Evolutionary conservation across 176 grass and related monocot genomes (phyloP).

Genomic region (Coix lacrymajobi): DNA sequence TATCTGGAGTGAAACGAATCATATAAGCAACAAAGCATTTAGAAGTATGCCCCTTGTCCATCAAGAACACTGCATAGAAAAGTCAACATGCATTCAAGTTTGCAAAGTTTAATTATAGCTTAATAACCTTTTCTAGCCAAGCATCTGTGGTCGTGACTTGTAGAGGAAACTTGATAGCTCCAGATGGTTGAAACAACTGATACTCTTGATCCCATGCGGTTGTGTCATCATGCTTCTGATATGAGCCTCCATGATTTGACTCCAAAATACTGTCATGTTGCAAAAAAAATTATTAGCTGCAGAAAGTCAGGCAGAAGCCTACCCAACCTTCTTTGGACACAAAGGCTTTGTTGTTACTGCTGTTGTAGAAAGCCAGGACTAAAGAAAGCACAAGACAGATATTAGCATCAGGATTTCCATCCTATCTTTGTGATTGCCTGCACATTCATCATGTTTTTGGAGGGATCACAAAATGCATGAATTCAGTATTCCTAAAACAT

Average conservation of each 20-base stretch:
- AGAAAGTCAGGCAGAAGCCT: neutral
- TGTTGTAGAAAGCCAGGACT: neutral
- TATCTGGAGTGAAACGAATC: conserved; percentile 45
- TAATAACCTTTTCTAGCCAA: conserved; percentile 83
- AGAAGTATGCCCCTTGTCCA: neutral
- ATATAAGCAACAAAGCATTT: conserved; percentile 17
- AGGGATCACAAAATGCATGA: neutral
- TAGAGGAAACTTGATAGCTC: conserved; percentile 80
- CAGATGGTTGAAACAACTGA: conserved; percentile 76
- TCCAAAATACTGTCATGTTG: conserved; percentile 77
- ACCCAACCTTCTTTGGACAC: neutral
- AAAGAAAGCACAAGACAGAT: neutral
- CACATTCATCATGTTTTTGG: neutral
- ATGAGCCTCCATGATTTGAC: conserved; percentile 59
- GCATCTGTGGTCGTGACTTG: conserved; percentile 56
- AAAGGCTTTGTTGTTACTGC: neutral
- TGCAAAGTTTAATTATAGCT: conserved; percentile 1
- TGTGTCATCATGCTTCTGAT: conserved; percentile 45
- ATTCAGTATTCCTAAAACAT: neutral
- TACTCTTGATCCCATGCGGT: conserved; percentile 44
- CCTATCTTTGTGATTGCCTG: conserved; percentile 11
- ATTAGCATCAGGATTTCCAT: neutral
- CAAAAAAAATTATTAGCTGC: conserved; percentile 28
- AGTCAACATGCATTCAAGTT: neutral
- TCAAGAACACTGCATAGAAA: neutral